Evolutionary conservation across 768 basidiomycete genomes (phyloP), one percentile per base, ranked within the genome.

Genomic region (Austroboletus eburneus): DNA sequence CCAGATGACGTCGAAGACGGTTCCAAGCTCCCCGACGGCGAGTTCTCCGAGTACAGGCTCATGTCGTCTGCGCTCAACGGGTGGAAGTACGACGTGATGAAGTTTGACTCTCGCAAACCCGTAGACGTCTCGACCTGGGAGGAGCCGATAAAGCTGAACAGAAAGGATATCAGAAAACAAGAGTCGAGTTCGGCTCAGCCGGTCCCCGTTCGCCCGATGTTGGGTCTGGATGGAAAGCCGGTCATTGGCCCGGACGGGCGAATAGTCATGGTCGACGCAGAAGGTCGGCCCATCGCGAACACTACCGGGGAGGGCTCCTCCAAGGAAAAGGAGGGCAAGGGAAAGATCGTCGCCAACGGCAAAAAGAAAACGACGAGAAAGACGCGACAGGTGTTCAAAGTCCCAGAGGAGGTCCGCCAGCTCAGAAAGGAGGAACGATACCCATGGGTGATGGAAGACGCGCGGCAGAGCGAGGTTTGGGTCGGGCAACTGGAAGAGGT

Each of bases 71-170:
- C 81, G 14, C 78, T 85, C 61, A 87, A 87, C 62, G 87, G 85
- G 22, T 91, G 89, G 88, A 89, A 87, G 62, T 89, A 91, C 75
- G 87, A 92, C 68, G 80, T 93, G 48, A 90, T 93, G 86, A 91
- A 91, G 66, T 91, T 94, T 63, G 83, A 88, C 64, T 80, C 83
- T 27, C 76, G 84, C 46, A 85, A 85, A 58, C 71, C 75, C 14
- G 69, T 89, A 45, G 87, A 91, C 61, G 73, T 90, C 44, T 72
- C 72, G 42, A 66, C 69, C 24, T 92, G 91, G 85, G 64, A 72
- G 25, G 70, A 71, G 48, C 91, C 91, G 13, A 83, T 93, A 60
- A 89, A 87, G 70, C 72, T 94, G 56, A 94, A 94, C 66, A 76
- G 91, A 58, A 93, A 92, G 68, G 87, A 94, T 56, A 65, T 85